Evolutionary conservation across 2,329 filamentous ascomycete species (phyloP), one percentile per base, ranked within the genome.

Genomic region (Nannizzia gypsea): DNA sequence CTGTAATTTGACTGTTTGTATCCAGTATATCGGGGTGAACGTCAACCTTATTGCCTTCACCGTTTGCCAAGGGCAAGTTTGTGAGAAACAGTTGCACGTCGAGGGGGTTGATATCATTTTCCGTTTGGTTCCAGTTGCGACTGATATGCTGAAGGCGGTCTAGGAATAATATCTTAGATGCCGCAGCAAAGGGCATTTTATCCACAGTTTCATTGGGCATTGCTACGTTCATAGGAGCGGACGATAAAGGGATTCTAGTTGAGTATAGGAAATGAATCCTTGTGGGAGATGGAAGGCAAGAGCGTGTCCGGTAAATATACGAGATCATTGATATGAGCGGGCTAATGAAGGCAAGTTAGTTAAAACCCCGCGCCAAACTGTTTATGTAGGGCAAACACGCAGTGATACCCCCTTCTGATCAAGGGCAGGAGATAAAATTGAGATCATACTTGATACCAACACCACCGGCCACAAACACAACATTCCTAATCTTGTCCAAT

Each of bases 391-490:
- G 13, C 13, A 24, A 15, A 26, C 4, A 11, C 22, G 20, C 3
- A 24, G 11, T 13, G 2, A 20, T 9, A 20, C 11, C 22, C 9
- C 22, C 20, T 13, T 24, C 17, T 3, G 15, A 28, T 50, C 22
- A 11, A 13, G 1, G 11, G 22, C 2, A 46, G 17, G 22, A 20
- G 17, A 22, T 5, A 52, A 26, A 34, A 26, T 8, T 26, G 17
- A 31, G 50, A 48, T 67, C 79, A 64, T 71, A 83, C 82, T 95
- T 95, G 60, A 95, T 85, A 0, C 90, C 89, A 22, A 95, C 85
- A 1, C 89, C 90, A 0, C 89, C 89, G 0, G 89, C 89, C 13
- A 95, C 78, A 63, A 95, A 85, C 2, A 95, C 81, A 3, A 87
- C 78, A 59, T 81, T 83, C 48, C 78, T 77, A 46, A 87, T 76